Conservation (phyloP, 2,329 filamentous ascomycete genomes). For the Macrophomina phaseolina region DNA sequence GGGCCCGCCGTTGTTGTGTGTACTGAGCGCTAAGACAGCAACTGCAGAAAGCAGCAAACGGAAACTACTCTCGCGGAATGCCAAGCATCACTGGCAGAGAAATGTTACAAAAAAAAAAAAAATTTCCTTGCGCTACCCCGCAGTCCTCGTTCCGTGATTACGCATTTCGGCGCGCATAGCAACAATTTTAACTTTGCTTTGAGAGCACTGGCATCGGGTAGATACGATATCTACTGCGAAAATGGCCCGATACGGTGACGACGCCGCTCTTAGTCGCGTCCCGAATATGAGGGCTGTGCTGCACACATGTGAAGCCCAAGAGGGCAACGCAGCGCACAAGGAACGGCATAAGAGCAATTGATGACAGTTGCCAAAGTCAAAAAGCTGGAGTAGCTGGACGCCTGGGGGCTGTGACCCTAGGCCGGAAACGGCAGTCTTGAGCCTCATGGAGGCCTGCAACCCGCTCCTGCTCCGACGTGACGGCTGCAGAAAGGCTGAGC, state of each 20-base stretch:
- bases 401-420: background rate
- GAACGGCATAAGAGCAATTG: background rate
- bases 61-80: background rate
- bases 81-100: background rate
- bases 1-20: background rate
- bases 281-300: background rate
- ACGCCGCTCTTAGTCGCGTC: background rate
- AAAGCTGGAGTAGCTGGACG: conserved; percentile 10
- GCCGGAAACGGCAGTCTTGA: conserved; percentile 11
- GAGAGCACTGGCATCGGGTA: background rate
- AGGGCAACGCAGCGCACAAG: background rate
- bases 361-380: background rate
- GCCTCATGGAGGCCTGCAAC: conserved; percentile 1
- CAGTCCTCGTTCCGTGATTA: background rate
- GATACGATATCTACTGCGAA: conserved; percentile 2
- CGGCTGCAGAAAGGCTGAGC: conserved; percentile 17
- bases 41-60: background rate
- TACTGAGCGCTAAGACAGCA: background rate
- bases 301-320: background rate
- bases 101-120: too few relatives aligned
- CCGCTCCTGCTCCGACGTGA: conserved; percentile 1
- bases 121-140: conserved; percentile 1
- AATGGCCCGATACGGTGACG: conserved; percentile 13
- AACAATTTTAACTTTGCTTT: conserved; percentile 19
- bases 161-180: background rate